Evolutionary conservation across 805 yeast species (phyloP), one percentile per base, ranked within the genome.

Genomic region (Starmera dryadoides): DNA sequence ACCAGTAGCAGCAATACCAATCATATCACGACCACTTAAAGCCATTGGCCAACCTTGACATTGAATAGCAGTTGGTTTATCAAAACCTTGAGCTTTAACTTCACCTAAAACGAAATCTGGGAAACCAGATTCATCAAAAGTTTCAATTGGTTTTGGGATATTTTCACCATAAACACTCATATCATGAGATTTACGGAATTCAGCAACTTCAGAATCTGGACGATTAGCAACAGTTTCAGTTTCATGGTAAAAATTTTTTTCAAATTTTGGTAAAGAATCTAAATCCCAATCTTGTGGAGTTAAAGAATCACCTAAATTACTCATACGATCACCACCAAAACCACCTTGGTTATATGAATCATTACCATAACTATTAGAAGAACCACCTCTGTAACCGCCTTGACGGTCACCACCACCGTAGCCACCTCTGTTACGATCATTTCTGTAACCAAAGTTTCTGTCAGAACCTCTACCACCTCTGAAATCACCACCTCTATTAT

Each of bases 21-120:
- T 86, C 91, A 93, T 84, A 64, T 93, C 98, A 71, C 98, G 86
- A 73, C 98, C 98, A 55, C 91, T 80, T 43, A 89, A 73, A 58
- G 98, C 98, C 98, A 93, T 93, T 48, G 98, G 98, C 98, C 98
- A 93, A 72, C 98, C 98, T 73, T 93, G 98, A 67, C 96, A 87
- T 72, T 93, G 98, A 59, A 93, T 93, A 50, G 87, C 88, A 41
- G 98, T 93, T 55, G 98, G 98, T 49, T 71, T 77, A 41, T 81
- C 93, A 71, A 93, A 93, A 45, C 98, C 98, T 67, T 86, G 88
- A 43, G 80, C 80, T 66, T 84, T 77, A 53, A 93, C 89, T 73
- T 91, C 96, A 43, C 66, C 71, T 59, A 93, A 73, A 34, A 91
- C 97, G 62, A 91, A 89, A 53, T 79, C 85, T 49, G 98, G 98